Evolutionary conservation across 768 basidiomycete species (phyloP).

Genomic region (Megacollybia marginata): DNA sequence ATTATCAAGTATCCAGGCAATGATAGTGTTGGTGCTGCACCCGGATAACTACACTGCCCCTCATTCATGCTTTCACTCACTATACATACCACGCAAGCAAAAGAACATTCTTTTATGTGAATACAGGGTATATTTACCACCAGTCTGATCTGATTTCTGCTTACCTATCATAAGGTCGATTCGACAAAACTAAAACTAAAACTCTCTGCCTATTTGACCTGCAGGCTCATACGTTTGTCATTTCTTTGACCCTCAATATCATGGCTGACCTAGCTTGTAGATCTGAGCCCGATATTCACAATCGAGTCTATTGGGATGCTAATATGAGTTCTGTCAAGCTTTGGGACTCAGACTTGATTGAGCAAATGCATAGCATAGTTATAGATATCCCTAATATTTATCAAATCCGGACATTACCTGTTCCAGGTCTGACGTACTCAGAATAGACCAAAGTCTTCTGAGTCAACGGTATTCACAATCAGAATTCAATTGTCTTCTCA

Average conservation of each 20-base stretch:
- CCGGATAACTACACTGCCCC: not conserved
- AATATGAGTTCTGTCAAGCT: not conserved
- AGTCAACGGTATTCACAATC: too few species aligned
- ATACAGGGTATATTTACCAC: not conserved
- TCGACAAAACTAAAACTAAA: not conserved
- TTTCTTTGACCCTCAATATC: not conserved
- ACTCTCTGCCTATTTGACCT: conserved; percentile 1
- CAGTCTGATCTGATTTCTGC: not conserved
- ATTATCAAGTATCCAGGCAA: not conserved
- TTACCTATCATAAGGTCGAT: not conserved
- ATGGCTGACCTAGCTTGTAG: not conserved
- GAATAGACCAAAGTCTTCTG: too few species aligned
- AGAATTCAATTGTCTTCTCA: too few species aligned
- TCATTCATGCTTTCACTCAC: not conserved
- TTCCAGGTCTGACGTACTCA: too few species aligned
- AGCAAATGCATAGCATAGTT: too few species aligned
- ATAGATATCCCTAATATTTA: too few species aligned
- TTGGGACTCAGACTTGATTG: not conserved
- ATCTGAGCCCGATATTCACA: not conserved
- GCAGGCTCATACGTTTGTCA: not conserved
- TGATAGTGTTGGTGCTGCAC: not conserved
- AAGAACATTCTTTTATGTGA: not conserved
- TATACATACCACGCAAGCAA: not conserved
- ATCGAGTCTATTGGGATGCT: conserved; percentile 1
- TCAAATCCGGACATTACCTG: too few species aligned